phyloP scores from a whole-genome alignment of 169 alveolate species.

The Theileria parva region DNA sequence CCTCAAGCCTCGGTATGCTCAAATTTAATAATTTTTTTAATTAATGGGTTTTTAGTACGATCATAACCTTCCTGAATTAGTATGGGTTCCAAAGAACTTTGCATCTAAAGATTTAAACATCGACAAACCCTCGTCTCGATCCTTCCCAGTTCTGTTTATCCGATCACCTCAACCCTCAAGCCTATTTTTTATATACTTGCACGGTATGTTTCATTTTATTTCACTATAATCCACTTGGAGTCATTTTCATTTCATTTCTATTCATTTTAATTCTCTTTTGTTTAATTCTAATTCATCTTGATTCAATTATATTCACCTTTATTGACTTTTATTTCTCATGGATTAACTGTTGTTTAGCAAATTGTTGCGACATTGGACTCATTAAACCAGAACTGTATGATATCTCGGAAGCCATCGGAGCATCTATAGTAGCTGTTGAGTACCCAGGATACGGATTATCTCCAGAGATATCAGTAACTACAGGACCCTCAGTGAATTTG shows the following conservation, averaged over 20 bases:
- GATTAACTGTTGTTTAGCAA: constrained; percentile 34
- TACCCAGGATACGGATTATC: constrained; percentile 80
- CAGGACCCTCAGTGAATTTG: constrained; percentile 70
- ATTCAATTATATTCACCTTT: too few species aligned
- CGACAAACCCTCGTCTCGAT: constrained; percentile 21
- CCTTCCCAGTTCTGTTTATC: constrained; percentile 64
- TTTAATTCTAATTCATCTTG: neutral
- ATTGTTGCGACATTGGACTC: constrained; percentile 85
- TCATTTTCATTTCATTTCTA: neutral
- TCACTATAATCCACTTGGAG: too few species aligned
- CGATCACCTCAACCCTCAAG: constrained; percentile 53
- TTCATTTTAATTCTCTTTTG: neutral
- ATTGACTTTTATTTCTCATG: neutral
- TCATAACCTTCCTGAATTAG: constrained; percentile 48
- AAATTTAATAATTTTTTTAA: neutral
- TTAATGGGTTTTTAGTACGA: constrained; percentile 35
- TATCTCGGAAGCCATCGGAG: constrained; percentile 66
- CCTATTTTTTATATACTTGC: constrained; percentile 43
- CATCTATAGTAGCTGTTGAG: constrained; percentile 79
- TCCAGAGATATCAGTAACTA: constrained; percentile 66
- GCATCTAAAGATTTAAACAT: constrained; percentile 30
- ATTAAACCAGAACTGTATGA: constrained; percentile 76
- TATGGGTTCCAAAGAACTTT: constrained; percentile 64
- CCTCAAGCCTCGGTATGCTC: constrained; percentile 61
- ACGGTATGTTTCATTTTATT: constrained; percentile 27